A percentile compares a stretch with the other conserved stretches of the same genome.
Evolutionary conservation across 345 rosid genomes (phyloP).

Genomic region (Murraya paniculata): DNA sequence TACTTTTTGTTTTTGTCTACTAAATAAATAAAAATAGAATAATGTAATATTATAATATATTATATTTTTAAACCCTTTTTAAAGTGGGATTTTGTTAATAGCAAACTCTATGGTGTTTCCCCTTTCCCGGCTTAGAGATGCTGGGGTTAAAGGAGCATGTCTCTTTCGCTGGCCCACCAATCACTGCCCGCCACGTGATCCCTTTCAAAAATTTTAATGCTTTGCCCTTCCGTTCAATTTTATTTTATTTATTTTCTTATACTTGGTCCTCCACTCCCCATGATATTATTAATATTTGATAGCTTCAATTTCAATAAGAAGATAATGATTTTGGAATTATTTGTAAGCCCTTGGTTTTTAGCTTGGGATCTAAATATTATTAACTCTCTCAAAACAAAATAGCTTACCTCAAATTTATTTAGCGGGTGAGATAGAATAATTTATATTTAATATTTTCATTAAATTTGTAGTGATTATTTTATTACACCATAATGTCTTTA

Average conservation of each 20-base stretch:
- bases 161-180: neutral
- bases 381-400: too few species aligned
- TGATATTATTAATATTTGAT: too few species aligned
- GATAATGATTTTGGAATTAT: neutral
- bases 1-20: too few species aligned
- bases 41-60: too few species aligned
- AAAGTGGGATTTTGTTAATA: neutral
- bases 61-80: neutral
- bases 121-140: constrained; percentile 25
- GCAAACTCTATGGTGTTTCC: constrained; percentile 14
- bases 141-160: constrained; percentile 21
- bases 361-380: neutral
- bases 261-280: neutral
- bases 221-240: too few species aligned
- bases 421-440: neutral
- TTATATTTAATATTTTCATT: too few species aligned
- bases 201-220: too few species aligned
- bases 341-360: neutral
- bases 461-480: too few species aligned
- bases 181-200: constrained; percentile 1
- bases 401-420: too few species aligned
- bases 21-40: too few species aligned
- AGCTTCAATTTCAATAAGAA: neutral
- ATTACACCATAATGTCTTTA: too few species aligned
- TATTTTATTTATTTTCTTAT: neutral